Percentiles rank a stretch among this genome's conserved stretches.
Conservation (phyloP, 768 basidiomycete species). For the Paxillus involutus region DNA sequence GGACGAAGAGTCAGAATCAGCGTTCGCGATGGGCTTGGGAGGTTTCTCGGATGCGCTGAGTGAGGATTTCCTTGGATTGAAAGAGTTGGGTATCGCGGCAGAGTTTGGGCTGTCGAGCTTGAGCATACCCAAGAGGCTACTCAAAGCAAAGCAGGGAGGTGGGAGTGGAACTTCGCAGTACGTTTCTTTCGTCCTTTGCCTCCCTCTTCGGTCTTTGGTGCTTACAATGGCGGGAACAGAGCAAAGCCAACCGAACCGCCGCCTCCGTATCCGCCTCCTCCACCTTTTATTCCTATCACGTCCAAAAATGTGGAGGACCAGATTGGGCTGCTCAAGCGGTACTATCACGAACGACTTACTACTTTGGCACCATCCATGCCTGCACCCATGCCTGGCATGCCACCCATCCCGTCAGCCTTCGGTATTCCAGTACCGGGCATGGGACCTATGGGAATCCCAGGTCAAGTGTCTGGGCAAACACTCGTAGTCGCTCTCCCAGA, state of each 20-base stretch:
- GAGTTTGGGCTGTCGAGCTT: constrained; percentile 81
- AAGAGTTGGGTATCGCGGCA: constrained; percentile 82
- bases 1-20: constrained; percentile 65
- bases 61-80: constrained; percentile 90
- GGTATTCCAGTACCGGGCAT: constrained; percentile 1
- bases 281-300: constrained; percentile 73
- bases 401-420: constrained; percentile 12
- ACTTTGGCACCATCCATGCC: constrained; percentile 34
- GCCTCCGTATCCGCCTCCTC: constrained; percentile 82
- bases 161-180: constrained; percentile 46
- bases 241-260: constrained; percentile 73
- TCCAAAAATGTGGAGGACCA: constrained; percentile 68
- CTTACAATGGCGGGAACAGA: constrained; percentile 31
- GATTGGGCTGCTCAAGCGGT: constrained; percentile 80
- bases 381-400: constrained; percentile 19
- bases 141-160: constrained; percentile 59
- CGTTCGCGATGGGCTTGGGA: constrained; percentile 66
- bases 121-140: constrained; percentile 72
- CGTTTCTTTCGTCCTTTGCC: constrained; percentile 27
- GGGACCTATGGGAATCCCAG: background rate
- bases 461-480: constrained; percentile 8
- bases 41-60: constrained; percentile 87
- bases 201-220: background rate
- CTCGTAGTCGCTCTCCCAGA: constrained; percentile 51
- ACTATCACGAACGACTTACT: constrained; percentile 62